phyloP scores from a whole-genome alignment of 805 yeast genomes.

The Pichia insulana region DNA sequence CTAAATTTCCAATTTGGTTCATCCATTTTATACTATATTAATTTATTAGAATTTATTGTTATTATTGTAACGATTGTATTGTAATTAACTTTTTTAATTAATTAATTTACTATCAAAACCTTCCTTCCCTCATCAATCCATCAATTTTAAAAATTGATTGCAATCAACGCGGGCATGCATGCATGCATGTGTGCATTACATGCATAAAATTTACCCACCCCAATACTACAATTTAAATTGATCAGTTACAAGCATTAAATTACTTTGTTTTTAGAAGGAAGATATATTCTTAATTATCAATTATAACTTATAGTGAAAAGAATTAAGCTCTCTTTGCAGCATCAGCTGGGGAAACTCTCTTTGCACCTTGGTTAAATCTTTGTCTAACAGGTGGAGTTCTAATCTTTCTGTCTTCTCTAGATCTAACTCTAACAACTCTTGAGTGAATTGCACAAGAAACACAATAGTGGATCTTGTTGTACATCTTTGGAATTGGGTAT shows the following conservation, averaged over 20 bases:
- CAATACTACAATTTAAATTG: no score
- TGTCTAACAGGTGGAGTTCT: slow-evolving; percentile 99
- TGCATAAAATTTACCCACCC: no score
- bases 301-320: slow-evolving; percentile 14
- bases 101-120: no score
- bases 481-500: slow-evolving; percentile 98
- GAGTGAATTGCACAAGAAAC: slow-evolving; percentile 99
- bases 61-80: background rate
- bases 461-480: slow-evolving; percentile 99
- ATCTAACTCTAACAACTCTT: slow-evolving; percentile 99
- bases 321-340: slow-evolving; percentile 87
- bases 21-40: slow-evolving; percentile 15
- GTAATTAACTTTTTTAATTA: no score
- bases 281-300: background rate
- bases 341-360: slow-evolving; percentile 92
- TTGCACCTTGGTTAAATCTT: slow-evolving; percentile 87
- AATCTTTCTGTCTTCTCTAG: slow-evolving; percentile 96
- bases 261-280: background rate
- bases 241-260: background rate
- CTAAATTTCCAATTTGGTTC: slow-evolving; percentile 69
- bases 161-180: no score
- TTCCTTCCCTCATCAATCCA: background rate
- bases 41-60: background rate
- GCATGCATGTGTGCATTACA: no score
- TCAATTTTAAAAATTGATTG: no score